Conservation (phyloP, 2,329 filamentous ascomycete genomes). For the Hypoxylon sp. region DNA sequence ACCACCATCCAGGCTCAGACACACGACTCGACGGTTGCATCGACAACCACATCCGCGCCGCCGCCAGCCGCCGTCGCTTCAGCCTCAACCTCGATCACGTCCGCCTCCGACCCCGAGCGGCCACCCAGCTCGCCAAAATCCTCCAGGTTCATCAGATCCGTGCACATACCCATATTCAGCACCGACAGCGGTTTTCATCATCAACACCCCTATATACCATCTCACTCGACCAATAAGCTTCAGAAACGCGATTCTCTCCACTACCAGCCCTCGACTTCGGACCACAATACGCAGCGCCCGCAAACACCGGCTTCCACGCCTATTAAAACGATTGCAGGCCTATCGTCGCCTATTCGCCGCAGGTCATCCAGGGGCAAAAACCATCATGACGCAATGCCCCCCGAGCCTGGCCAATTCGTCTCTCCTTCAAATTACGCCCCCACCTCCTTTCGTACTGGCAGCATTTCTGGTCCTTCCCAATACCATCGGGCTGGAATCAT, state of each 20-base stretch:
- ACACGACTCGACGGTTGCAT: conserved; percentile 29
- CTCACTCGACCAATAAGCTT: conserved; percentile 31
- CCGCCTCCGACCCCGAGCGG: conserved; percentile 36
- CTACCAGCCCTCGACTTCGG: conserved; percentile 38
- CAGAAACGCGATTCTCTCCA: conserved; percentile 46
- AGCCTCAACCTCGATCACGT: conserved; percentile 36
- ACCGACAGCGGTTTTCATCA: conserved; percentile 35
- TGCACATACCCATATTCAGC: conserved; percentile 37
- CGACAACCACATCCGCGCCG: conserved; percentile 29
- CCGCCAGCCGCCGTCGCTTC: conserved; percentile 32
- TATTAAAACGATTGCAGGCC: conserved; percentile 24
- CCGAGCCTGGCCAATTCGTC: conserved; percentile 37
- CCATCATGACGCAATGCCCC: conserved; percentile 48
- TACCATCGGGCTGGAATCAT: conserved; percentile 60
- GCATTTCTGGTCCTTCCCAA: conserved; percentile 60
- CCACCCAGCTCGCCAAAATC: conserved; percentile 41
- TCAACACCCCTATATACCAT: conserved; percentile 16
- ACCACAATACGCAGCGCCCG: conserved; percentile 28
- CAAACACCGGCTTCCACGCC: conserved; percentile 33
- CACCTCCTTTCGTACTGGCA: conserved; percentile 61
- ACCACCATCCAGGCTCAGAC: conserved; percentile 13
- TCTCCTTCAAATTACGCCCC: conserved; percentile 51
- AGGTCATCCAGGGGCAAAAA: conserved; percentile 41
- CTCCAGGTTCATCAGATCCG: conserved; percentile 42
- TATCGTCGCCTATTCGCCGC: conserved; percentile 36